phyloP scores from a whole-genome alignment of 257 asterid genomes.

The Osmanthus fragrans region DNA sequence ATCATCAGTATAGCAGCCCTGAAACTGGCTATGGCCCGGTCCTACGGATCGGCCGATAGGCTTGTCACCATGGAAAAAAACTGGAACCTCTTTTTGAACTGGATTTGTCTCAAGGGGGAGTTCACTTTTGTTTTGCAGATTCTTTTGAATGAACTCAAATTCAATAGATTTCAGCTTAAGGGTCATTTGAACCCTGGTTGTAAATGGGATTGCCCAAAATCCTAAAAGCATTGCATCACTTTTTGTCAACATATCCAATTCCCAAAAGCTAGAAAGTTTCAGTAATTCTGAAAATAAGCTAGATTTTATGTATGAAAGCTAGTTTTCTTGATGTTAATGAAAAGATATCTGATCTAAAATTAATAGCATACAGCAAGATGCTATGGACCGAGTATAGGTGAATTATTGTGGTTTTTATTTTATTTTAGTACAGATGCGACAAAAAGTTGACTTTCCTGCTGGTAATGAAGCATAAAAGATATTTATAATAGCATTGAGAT shows the following conservation, averaged over 20 bases:
- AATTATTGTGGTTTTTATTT: too few species aligned
- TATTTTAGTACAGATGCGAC: too few species aligned
- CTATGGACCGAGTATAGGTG: too few species aligned
- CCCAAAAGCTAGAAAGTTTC: not conserved
- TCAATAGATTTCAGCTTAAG: constrained; percentile 49
- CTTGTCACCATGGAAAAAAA: constrained; percentile 40
- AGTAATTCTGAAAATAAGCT: not conserved
- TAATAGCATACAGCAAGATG: too few species aligned
- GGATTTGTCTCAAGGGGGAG: constrained; percentile 52
- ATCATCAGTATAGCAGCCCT: too few species aligned
- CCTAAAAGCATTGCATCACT: constrained; percentile 48
- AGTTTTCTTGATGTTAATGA: too few species aligned
- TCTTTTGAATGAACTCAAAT: constrained; percentile 37
- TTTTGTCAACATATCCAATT: constrained; percentile 33
- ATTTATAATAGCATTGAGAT: not conserved
- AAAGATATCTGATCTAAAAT: too few species aligned
- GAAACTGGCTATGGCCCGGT: too few species aligned
- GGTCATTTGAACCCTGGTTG: constrained; percentile 45
- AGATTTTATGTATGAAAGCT: too few species aligned
- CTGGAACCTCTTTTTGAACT: constrained; percentile 54
- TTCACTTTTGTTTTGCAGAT: constrained; percentile 32
- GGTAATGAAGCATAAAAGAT: not conserved
- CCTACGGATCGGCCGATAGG: too few species aligned
- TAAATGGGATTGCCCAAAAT: constrained; percentile 37
- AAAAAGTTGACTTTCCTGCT: too few species aligned